Evolutionary conservation across 345 rosid genomes (phyloP), one percentile per base, ranked within the genome.

Genomic region (Euclidium syriacum): DNA sequence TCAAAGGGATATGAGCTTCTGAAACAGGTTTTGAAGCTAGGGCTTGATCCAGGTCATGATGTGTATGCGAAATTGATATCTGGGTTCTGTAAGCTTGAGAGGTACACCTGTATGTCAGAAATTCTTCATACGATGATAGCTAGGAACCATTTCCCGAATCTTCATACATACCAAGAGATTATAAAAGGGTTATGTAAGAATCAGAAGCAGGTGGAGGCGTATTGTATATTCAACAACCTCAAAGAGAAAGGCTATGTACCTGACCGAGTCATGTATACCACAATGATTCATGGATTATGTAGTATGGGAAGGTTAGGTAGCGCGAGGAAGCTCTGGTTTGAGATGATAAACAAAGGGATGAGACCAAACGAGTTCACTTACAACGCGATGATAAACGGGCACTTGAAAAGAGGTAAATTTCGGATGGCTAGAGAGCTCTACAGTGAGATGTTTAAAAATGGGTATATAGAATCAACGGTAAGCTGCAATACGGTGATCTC

Each of bases 351-450:
- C 27, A 83, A 80, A 60, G 66, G 81, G 29, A 49, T 83, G 49
- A 56, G 64, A 19, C 86, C 87, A 9, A 85, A 88, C 61, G 81
- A 77, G 44, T 81, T 77, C 52, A 73, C 81, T 18, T 83, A 79
- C 69, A 75, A 84, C n/a, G 71, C 81, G 58, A 71, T 88, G 78
- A 81, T 88, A 58, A 76, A 85, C 34, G 84, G 85, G 23, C 73
- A 75, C 16, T 77, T 82, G n/a, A 83, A 79, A 70, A 52, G 67
- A 43, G 83, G 83, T 20, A 72, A 81, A 43, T 33, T 76, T 43
- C 75, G 50, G 72, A 77, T 74, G 41, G 88, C 88, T 34, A 35
- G 71, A 34, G 46, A 57, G 43, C 59, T 88, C 14, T 68, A 76
- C 25, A 63, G 71, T 39, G 82, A 74, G 69, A 81, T 88, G 91